These are phyloP conservation scores for Neonectria hederae DNA, from an alignment of 2,329 filamentous ascomycete species.

Conservation along the genomic window DNA sequence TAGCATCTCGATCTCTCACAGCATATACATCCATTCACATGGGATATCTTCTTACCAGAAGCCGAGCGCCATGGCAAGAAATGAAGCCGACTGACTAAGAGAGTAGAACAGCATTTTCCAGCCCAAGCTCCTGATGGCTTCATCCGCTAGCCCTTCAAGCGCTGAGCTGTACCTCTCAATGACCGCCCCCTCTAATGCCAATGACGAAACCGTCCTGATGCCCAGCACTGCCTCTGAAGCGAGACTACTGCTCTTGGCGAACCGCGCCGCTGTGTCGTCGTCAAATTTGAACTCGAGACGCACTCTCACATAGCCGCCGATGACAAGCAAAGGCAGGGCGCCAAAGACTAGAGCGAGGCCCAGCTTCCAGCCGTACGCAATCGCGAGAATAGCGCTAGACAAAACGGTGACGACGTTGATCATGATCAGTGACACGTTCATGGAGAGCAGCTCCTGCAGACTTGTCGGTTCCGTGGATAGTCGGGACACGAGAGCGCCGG, in stretches of 20 bases:
- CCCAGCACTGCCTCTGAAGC: constrained; percentile 60
- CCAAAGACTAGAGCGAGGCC: constrained; percentile 58
- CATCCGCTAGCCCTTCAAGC: constrained; percentile 45
- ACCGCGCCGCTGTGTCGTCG: constrained; percentile 53
- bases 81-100: constrained; percentile 52
- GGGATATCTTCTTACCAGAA: constrained; percentile 46
- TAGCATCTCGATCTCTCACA: neutral
- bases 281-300: constrained; percentile 59
- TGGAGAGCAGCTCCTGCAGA: constrained; percentile 60
- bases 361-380: constrained; percentile 60
- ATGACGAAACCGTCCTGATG: constrained; percentile 59
- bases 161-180: constrained; percentile 47
- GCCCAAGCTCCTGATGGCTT: constrained; percentile 44
- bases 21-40: neutral
- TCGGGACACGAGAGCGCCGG: constrained; percentile 51
- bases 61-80: constrained; percentile 51
- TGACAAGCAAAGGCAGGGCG: constrained; percentile 56
- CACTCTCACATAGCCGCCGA: constrained; percentile 58
- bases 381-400: constrained; percentile 55
- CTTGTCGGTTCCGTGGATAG: constrained; percentile 54
- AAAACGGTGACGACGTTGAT: constrained; percentile 57
- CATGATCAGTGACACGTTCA: constrained; percentile 59
- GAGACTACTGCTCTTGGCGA: constrained; percentile 57
- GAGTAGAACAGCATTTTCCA: constrained; percentile 55
- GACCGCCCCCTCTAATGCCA: constrained; percentile 57